Evolutionary conservation across 2,329 filamentous ascomycete species (phyloP).

Genomic region (Cladosporium sp.): DNA sequence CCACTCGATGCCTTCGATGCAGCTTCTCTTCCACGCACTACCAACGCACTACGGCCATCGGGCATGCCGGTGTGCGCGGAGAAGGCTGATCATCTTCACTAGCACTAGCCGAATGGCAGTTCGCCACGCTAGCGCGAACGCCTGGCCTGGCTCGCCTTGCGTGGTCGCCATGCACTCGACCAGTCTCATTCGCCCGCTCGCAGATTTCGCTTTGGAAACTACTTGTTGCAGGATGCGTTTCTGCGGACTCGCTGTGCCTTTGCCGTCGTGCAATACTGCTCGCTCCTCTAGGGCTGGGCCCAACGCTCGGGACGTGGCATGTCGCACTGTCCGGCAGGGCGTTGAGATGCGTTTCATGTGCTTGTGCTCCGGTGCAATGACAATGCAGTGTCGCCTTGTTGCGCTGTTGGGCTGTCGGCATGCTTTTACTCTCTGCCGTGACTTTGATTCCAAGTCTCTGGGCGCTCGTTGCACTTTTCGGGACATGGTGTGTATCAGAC

Average conservation of each 20-base stretch:
- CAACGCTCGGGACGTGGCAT: conserved; percentile 10
- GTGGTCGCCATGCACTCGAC: neutral
- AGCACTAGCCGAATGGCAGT: neutral
- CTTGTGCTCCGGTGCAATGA: conserved; percentile 7
- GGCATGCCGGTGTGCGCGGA: neutral
- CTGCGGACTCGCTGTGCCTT: neutral
- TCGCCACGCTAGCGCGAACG: conserved; percentile 3
- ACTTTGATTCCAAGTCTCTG: neutral
- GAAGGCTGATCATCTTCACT: neutral
- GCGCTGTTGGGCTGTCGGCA: conserved; percentile 2
- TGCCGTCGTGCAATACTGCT: neutral
- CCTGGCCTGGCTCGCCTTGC: conserved; percentile 3
- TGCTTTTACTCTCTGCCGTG: conserved; percentile 3
- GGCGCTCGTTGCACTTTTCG: neutral
- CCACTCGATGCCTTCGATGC: neutral
- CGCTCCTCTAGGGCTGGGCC: neutral
- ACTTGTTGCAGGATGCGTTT: neutral
- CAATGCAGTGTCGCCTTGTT: neutral
- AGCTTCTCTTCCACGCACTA: neutral
- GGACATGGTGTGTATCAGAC: neutral
- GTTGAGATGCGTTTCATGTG: conserved; percentile 3
- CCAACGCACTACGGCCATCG: neutral
- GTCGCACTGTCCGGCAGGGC: conserved; percentile 5
- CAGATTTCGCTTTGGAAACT: conserved; percentile 6
- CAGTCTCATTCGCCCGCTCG: neutral